Evolutionary conservation across 106 monocot species (phyloP), one percentile per base, ranked within the genome.

Genomic region (Platanthera zijinensis): DNA sequence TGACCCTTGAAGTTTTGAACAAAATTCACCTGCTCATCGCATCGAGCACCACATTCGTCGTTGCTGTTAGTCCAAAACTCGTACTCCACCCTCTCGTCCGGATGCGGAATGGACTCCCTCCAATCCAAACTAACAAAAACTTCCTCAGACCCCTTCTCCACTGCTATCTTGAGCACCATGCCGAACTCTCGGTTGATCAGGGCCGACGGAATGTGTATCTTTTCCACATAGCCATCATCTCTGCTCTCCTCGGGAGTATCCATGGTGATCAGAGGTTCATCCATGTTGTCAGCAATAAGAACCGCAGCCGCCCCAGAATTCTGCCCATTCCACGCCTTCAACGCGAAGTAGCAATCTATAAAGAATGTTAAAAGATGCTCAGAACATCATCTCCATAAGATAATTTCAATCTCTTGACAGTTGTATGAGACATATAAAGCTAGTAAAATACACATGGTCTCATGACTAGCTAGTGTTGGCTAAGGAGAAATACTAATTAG

Each of bases 31-130:
- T 91, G 91, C 10, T 88, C 88, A 19, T 91, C 83, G 21, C 91
- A 91, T 8, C 84, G 63, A 10, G 69, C 18, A 14, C 91, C 91
- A 18, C 91, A 91, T 48, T 91, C 91, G 47, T 91, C 91, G 17
- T 91, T 91, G 79, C 88, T 91, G 17, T 88, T 91, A 3, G 88
- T 91, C 91, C 91, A 91, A 13, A 91, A 79, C 66, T 91, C 91
- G 25, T 91, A 91, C 78, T 91, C 91, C 0, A 91, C 91, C 22
- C 91, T 59, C 53, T 86, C 80, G 30, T 91, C 91, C 0, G 91
- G 91, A 68, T 91, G 85, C 39, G 91, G 91, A 86, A 91, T 86
- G 13, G 91, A 88, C 19, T 91, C 91, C 11, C 91, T 73, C 91
- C 91, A 91, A 74, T 91, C 91, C 5, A 91, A 67, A 28, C 82